These are phyloP conservation scores for Solanum sparsipilum DNA, from an alignment of 257 asterid species.

Conservation along the genomic window DNA sequence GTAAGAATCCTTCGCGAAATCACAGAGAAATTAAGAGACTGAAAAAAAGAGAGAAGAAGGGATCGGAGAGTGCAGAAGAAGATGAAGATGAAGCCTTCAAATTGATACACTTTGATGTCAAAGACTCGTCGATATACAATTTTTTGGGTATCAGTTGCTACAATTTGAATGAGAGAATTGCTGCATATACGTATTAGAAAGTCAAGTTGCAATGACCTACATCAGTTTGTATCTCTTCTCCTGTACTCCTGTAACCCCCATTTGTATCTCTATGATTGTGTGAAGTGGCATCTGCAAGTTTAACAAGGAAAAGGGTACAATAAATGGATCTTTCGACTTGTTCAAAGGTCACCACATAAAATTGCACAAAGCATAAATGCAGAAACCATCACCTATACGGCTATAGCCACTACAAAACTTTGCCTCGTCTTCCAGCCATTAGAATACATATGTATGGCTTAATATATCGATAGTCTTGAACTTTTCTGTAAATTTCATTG, in stretches of 20 bases:
- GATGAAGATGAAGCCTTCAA: not conserved
- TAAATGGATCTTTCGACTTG: not conserved
- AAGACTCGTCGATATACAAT: not conserved
- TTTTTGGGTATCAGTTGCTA: not conserved
- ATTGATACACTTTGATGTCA: not conserved
- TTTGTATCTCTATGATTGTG: constrained; percentile 95
- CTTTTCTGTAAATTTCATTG: not conserved
- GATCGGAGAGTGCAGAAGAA: not conserved
- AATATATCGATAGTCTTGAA: not conserved
- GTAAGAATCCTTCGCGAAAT: not conserved
- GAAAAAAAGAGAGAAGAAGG: not conserved
- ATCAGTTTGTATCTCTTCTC: constrained; percentile 96
- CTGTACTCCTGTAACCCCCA: constrained; percentile 99
- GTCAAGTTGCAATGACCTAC: constrained; percentile 15
- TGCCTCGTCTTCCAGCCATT: not conserved
- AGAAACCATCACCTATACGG: not conserved
- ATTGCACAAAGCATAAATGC: not conserved
- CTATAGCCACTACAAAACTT: not conserved
- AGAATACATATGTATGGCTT: not conserved
- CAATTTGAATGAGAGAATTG: not conserved
- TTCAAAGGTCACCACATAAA: not conserved
- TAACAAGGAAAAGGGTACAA: not conserved
- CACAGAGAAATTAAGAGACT: not conserved
- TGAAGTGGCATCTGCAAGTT: constrained; percentile 81
- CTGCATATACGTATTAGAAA: not conserved